Conservation (phyloP, 1,139 yeast species). For the Taphrina wiesneri region DNA sequence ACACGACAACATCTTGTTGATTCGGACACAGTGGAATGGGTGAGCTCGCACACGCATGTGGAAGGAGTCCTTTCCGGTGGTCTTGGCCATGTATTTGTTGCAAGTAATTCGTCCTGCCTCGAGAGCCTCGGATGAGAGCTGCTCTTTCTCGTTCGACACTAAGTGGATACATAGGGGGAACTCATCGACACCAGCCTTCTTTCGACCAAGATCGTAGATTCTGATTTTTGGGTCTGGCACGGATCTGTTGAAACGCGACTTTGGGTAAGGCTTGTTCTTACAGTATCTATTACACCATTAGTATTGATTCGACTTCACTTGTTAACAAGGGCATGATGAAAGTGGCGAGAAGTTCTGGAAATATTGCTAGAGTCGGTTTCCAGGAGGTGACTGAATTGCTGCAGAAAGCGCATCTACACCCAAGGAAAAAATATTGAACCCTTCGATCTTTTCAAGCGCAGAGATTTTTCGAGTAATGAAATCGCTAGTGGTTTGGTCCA, state of each 20-base stretch:
- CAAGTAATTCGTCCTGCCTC: slow-evolving; percentile 99
- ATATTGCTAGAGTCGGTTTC: too few species aligned
- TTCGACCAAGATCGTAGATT: slow-evolving; percentile 98
- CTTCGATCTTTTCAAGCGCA: not conserved
- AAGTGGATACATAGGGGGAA: slow-evolving; percentile 99
- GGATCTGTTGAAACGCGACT: slow-evolving; percentile 99
- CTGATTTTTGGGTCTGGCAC: slow-evolving; percentile 99
- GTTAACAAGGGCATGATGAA: not conserved
- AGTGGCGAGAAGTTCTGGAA: too few species aligned
- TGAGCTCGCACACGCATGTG: slow-evolving; percentile 99
- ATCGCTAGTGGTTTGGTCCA: not conserved
- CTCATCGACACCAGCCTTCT: slow-evolving; percentile 99
- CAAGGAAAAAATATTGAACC: too few species aligned
- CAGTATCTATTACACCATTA: slow-evolving; percentile 65
- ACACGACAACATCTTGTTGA: slow-evolving; percentile 99
- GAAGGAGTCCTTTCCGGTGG: slow-evolving; percentile 99
- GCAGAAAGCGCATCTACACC: too few species aligned
- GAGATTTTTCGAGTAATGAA: not conserved
- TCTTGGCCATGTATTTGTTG: slow-evolving; percentile 97
- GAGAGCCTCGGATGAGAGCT: slow-evolving; percentile 98
- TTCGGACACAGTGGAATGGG: slow-evolving; percentile 99
- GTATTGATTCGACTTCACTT: not conserved
- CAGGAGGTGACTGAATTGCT: too few species aligned
- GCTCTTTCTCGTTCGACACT: slow-evolving; percentile 99
- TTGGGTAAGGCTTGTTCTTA: slow-evolving; percentile 99